Evolutionary conservation across 305 asterid genomes (phyloP).

Genomic region (Salvia sclarea): DNA sequence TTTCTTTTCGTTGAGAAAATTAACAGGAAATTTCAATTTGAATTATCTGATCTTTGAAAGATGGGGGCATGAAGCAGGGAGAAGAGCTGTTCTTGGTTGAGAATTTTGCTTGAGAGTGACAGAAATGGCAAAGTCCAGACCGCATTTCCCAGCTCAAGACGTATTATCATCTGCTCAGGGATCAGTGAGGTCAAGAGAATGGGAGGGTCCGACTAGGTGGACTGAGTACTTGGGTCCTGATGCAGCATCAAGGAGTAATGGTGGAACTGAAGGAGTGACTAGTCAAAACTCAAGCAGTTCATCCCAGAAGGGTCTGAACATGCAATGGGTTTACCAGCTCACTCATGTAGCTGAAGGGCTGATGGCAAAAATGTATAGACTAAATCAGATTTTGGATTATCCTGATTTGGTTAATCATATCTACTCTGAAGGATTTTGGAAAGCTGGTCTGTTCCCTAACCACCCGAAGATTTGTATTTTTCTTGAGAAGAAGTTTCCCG

Average conservation of each 20-base stretch:
- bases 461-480: slow-evolving; percentile 83
- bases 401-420: slow-evolving; percentile 80
- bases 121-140: slow-evolving; percentile 73
- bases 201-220: slow-evolving; percentile 96
- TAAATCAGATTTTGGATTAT: slow-evolving; percentile 92
- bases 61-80: slow-evolving; percentile 38
- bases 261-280: slow-evolving; percentile 53
- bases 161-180: slow-evolving; percentile 62
- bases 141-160: slow-evolving; percentile 69
- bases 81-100: slow-evolving; percentile 34
- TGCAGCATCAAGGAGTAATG: slow-evolving; percentile 52
- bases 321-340: slow-evolving; percentile 98
- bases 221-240: slow-evolving; percentile 90
- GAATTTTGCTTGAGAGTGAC: slow-evolving; percentile 36
- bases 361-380: slow-evolving; percentile 89
- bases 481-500: slow-evolving; percentile 94
- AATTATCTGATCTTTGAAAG: slow-evolving; percentile 15
- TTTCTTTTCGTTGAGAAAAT: not conserved
- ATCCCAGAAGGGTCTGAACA: slow-evolving; percentile 81
- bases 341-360: slow-evolving; percentile 95
- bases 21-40: slow-evolving; percentile 24
- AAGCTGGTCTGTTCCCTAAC: slow-evolving; percentile 88
- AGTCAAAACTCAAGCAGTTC: slow-evolving; percentile 55
- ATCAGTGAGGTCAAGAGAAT: slow-evolving; percentile 69
- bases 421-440: slow-evolving; percentile 91